These are phyloP conservation scores for Yueomyces sp. DNA, from an alignment of 805 yeast genomes.

Conservation along the genomic window DNA sequence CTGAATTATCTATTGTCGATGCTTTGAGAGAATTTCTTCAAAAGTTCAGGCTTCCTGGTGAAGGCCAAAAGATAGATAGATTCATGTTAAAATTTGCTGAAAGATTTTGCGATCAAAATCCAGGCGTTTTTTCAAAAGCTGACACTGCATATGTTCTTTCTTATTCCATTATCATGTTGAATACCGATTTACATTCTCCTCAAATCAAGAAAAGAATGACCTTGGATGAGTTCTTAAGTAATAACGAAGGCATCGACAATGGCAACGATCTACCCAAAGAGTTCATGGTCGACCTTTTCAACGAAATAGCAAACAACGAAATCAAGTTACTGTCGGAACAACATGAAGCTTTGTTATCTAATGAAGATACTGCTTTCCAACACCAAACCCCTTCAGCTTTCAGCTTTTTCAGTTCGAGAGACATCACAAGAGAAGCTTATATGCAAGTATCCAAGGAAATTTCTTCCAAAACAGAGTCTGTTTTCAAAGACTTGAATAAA, in stretches of 20 bases:
- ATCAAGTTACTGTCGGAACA: conserved; percentile 89
- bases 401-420: conserved; percentile 54
- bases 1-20: conserved; percentile 56
- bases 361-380: conserved; percentile 31
- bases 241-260: conserved; percentile 87
- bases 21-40: conserved; percentile 80
- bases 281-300: conserved; percentile 51
- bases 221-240: conserved; percentile 68
- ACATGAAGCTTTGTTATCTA: conserved; percentile 75
- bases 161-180: conserved; percentile 82
- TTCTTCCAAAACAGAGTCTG: conserved; percentile 75
- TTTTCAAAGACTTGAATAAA: conserved; percentile 54
- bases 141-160: conserved; percentile 89
- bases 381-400: conserved; percentile 31
- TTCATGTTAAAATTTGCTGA: conserved; percentile 96
- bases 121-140: conserved; percentile 77
- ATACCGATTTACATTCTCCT: conserved; percentile 86
- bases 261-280: conserved; percentile 73
- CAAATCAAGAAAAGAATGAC: conserved; percentile 84
- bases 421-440: conserved; percentile 69
- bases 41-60: conserved; percentile 90
- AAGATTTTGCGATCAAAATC: conserved; percentile 78
- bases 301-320: conserved; percentile 73
- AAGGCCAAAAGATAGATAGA: conserved; percentile 94
- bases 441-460: conserved; percentile 87